These are phyloP conservation scores for Hygrophoropsis aurantiaca DNA, from an alignment of 768 basidiomycete genomes.

Conservation along the genomic window DNA sequence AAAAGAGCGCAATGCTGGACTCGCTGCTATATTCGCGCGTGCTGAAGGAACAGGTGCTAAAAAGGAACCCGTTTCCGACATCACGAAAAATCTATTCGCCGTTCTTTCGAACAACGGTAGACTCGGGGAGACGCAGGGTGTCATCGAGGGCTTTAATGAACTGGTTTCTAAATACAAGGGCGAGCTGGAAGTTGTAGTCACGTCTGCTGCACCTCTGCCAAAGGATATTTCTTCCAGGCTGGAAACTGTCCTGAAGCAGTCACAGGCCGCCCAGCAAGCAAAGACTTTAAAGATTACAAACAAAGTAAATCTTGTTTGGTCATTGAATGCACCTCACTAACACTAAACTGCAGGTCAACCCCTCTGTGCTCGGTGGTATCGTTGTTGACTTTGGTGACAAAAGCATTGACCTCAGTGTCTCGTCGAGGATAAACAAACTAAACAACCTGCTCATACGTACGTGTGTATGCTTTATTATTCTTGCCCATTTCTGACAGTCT, in stretches of 20 bases:
- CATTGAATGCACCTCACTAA: background rate
- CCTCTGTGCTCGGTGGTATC: conserved; percentile 86
- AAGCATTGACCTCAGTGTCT: conserved; percentile 94
- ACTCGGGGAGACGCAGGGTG: conserved; percentile 77
- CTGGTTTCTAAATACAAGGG: conserved; percentile 88
- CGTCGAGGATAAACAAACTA: conserved; percentile 91
- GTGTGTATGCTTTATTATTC: conserved; percentile 26
- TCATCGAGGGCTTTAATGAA: conserved; percentile 89
- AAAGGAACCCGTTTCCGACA: conserved; percentile 78
- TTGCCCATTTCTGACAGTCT: conserved; percentile 10
- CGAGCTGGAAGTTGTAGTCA: conserved; percentile 90
- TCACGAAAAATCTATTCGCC: conserved; percentile 88
- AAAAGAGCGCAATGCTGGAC: conserved; percentile 69
- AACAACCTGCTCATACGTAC: conserved; percentile 84
- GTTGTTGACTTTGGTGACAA: conserved; percentile 98
- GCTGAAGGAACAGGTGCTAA: conserved; percentile 60
- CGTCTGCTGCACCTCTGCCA: conserved; percentile 79
- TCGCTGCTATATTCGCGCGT: conserved; percentile 65
- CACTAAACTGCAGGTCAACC: conserved; percentile 68
- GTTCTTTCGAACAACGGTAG: conserved; percentile 94
- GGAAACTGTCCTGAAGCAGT: conserved; percentile 84
- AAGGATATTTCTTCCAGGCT: conserved; percentile 74
- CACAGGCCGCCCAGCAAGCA: conserved; percentile 80
- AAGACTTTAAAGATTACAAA: conserved; percentile 89
- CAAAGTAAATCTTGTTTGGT: conserved; percentile 57